Base-by-base conservation (phyloP, 2,329 filamentous ascomycete genomes). In the Chrysoporthe austroafricana region DNA sequence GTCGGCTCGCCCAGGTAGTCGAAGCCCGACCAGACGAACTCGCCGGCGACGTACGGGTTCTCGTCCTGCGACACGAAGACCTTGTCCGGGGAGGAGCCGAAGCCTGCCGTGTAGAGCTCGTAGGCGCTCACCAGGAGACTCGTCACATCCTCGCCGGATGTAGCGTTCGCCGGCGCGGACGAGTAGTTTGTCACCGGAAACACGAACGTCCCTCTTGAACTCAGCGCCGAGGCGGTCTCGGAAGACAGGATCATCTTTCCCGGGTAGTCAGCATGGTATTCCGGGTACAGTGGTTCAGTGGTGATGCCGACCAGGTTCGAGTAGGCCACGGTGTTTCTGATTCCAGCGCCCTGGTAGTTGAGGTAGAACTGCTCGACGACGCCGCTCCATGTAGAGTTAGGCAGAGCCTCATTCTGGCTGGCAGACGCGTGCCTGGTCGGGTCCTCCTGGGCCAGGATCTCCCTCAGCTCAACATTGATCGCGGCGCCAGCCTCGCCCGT, bases 281-380 rank as follows among this genome's bases (percentile, higher is more conserved):
- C 70, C 0, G 78, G 76, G 71, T 82, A 86, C 11, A 71, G 67
- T 0, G 77, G 74, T 9, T 73, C 36, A 3, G 72, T 75, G 6
- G 72, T 70, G 56, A 75, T 76, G 21, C 79, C 76, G 14, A 16
- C 21, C 13, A 68, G 64, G 9, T 66, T 66, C 11, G 34, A 64
- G 14, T 66, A 66, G 16, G 66, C 50, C 13, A 61, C 66, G 2
- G 59, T 73, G 70, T 80, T 74, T 6, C 78, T 72, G 57, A 77
- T 76, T 3, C 85, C 84, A 62, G 85, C 83, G 63, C 85, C 85
- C 71, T 87, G 85, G 74, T 87, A 88, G 75, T 87, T 87, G 5
- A 87, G 73, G 26, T 81, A 79, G n/a, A 83, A 74, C 56, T 86
- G 76, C 71, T 86, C 84, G 44, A 86, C 69, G 1, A 77, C 75